Conservation (phyloP, 164 flowering plant genomes). For the Euptelea pleiosperma region DNA sequence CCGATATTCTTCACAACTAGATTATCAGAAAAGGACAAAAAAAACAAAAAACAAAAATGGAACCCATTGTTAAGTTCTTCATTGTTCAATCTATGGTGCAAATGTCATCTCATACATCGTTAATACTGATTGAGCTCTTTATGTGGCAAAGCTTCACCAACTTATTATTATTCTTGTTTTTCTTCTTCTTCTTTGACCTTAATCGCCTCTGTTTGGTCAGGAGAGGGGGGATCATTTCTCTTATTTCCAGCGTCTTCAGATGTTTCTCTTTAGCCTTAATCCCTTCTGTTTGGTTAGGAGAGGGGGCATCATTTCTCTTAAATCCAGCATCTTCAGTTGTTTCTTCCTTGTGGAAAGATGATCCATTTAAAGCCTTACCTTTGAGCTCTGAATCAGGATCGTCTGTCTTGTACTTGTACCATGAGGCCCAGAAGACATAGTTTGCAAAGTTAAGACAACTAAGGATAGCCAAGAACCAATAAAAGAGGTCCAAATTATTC, state of each 20-base stretch:
- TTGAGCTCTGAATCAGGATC: not conserved
- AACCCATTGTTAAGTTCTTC: not conserved
- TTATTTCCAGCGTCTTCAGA: not conserved
- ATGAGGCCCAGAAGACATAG: slow-evolving; percentile 48
- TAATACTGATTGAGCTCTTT: no score
- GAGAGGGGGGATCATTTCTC: not conserved
- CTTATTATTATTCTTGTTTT: not conserved
- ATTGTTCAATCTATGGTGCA: not conserved
- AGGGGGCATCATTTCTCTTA: not conserved
- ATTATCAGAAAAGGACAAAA: not conserved
- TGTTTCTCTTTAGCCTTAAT: slow-evolving; percentile 7
- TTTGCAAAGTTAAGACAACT: slow-evolving; percentile 47
- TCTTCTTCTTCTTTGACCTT: slow-evolving; percentile 8
- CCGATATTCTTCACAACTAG: not conserved
- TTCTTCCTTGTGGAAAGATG: slow-evolving; percentile 9
- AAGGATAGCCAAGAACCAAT: slow-evolving; percentile 61
- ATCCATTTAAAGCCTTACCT: not conserved
- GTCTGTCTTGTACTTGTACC: slow-evolving; percentile 63
- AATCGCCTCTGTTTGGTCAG: not conserved
- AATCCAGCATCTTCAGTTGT: not conserved
- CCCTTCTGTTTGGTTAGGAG: not conserved
- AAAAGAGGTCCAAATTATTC: slow-evolving; percentile 47
- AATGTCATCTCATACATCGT: not conserved
- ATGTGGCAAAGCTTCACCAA: not conserved
- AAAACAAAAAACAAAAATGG: not conserved